Evolutionary conservation across 208 protist genomes (phyloP).

Genomic region (Leishmania arabica): DNA sequence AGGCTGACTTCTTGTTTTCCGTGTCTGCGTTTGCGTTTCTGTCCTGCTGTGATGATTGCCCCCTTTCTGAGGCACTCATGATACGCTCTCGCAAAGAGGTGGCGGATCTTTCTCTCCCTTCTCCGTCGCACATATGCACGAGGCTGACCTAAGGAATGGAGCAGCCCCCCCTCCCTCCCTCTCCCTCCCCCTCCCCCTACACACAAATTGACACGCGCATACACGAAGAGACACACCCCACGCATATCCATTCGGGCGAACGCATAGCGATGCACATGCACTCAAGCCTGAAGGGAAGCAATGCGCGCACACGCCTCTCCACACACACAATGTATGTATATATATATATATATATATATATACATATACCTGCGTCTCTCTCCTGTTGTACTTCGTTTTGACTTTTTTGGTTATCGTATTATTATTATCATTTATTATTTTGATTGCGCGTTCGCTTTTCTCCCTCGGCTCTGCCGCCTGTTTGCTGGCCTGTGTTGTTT

Average conservation of each 20-base stretch:
- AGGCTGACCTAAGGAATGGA: background rate
- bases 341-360: too few relatives aligned
- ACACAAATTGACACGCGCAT: background rate
- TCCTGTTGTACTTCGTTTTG: background rate
- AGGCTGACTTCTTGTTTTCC: background rate
- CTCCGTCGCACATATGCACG: background rate
- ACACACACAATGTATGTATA: too few relatives aligned
- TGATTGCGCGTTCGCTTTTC: background rate
- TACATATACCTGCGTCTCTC: background rate
- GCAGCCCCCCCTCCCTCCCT: background rate
- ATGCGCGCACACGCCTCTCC: background rate
- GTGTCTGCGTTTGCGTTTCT: background rate
- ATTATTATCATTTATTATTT: background rate
- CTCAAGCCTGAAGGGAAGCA: background rate
- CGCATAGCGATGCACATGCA: background rate
- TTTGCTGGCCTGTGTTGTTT: background rate
- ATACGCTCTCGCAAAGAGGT: background rate
- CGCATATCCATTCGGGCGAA: background rate
- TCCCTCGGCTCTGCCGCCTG: background rate
- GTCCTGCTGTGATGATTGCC: too few relatives aligned
- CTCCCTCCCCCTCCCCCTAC: background rate
- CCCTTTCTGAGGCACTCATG: background rate
- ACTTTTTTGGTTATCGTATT: too few relatives aligned
- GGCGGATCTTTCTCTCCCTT: background rate
- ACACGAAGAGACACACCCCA: background rate